Base-by-base conservation (phyloP, 345 rosid genomes). In the Aquilaria sinensis region DNA sequence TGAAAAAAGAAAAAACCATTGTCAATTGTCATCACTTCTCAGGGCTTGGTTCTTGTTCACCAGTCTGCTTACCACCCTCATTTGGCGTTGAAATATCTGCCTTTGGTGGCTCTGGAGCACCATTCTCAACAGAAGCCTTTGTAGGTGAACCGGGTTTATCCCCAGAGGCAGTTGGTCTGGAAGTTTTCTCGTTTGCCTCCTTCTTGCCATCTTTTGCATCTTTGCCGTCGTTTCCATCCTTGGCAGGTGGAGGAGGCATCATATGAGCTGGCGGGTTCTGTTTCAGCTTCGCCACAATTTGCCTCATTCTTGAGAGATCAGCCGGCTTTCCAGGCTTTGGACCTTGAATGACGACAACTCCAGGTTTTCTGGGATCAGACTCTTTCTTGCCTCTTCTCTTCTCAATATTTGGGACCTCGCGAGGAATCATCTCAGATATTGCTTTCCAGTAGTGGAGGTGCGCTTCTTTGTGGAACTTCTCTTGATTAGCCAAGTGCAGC, bases 301-400 rank as follows among this genome's bases (percentile, higher is more conserved):
- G 97, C 70, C 96, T 82, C 96, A 89, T 87, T 67, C 99, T 87
- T 30, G 87, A 62, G 14, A 89, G 84, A 69, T 95, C 97, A 7
- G 96, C 79, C 2, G 90, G 97, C 69, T 91, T 94, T 63, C 96
- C 97, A 11, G 99, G 97, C 67, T 91, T 91, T 37, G 97, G 97
- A 56, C 97, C 97, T 55, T 91, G 97, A 69, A 90, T 75, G 55
- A 94, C 80, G 13, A 29, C 29, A 50, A 85, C 62, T 1, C 85
- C 81, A 52, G 96, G 85, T 64, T 83, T 87, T 83, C 80, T 84
- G 43, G 43, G 43, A 55, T 90, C 96, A 0, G 89, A 75, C 56
- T 91, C 97, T 68, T 74, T 89, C 68, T 74, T 87, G 34, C 88
- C 88, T 79, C 96, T 83, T 78, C 73, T 87, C 80, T 75, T 91